Evolutionary conservation across 2,329 filamentous ascomycete species (phyloP).

Genomic region (Ilyonectria robusta): DNA sequence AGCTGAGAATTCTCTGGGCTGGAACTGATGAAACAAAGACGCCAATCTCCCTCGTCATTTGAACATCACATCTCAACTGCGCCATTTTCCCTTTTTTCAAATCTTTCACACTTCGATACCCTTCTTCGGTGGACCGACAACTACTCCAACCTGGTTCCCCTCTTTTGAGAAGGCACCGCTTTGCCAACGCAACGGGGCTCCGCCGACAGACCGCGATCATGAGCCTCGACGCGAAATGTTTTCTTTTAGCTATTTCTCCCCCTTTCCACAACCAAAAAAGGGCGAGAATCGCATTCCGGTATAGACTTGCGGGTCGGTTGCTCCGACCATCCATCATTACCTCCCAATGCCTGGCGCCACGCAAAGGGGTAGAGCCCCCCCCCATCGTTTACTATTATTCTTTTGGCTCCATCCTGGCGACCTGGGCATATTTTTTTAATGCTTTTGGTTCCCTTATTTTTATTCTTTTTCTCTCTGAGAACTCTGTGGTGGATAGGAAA

Average conservation of each 20-base stretch:
- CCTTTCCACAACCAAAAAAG: conserved; percentile 40
- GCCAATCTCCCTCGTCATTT: conserved; percentile 32
- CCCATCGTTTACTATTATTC: conserved; percentile 40
- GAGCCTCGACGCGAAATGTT: conserved; percentile 44
- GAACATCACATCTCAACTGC: conserved; percentile 41
- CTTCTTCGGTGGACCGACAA: conserved; percentile 49
- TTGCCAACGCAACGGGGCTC: conserved; percentile 18
- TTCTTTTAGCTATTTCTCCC: conserved; percentile 40
- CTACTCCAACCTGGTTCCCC: conserved; percentile 37
- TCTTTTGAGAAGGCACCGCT: not conserved
- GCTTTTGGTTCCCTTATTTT: conserved; percentile 34
- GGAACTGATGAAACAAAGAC: conserved; percentile 74
- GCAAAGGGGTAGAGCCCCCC: conserved; percentile 46
- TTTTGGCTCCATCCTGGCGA: conserved; percentile 49
- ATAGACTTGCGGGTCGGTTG: conserved; percentile 47
- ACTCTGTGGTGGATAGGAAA: conserved; percentile 33
- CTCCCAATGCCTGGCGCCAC: conserved; percentile 41
- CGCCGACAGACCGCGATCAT: conserved; percentile 31
- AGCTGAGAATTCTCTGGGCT: conserved; percentile 94
- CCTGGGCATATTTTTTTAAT: conserved; percentile 44
- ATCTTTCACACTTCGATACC: conserved; percentile 50
- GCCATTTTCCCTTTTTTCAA: conserved; percentile 42
- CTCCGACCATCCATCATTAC: conserved; percentile 37
- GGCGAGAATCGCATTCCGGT: conserved; percentile 40
- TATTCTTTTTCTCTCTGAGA: conserved; percentile 35